A percentile compares a stretch with the other conserved stretches of the same genome.
Evolutionary conservation across 768 basidiomycete genomes (phyloP).

Genomic region (Pleurotus giganteus): DNA sequence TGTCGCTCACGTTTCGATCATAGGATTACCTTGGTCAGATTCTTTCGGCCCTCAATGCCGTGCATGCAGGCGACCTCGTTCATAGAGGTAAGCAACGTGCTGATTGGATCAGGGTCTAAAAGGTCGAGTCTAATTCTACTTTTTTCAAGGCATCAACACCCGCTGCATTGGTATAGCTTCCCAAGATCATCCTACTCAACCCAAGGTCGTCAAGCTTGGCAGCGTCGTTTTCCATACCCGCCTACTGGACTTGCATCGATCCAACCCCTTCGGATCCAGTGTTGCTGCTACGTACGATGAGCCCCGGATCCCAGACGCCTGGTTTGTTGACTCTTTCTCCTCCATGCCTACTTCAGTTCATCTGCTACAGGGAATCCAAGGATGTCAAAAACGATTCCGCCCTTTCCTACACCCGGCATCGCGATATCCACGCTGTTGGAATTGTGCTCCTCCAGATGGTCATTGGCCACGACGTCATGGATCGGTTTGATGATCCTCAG

Average conservation of each 20-base stretch:
- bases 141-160: conserved; percentile 48
- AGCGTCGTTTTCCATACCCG: conserved; percentile 70
- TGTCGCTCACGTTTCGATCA: neutral
- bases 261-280: conserved; percentile 68
- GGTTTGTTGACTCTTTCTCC: conserved; percentile 17
- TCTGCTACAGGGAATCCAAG: conserved; percentile 68
- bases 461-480: conserved; percentile 67
- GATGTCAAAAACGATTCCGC: conserved; percentile 80
- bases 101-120: too few relatives aligned
- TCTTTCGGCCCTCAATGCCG: conserved; percentile 61
- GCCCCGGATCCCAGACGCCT: conserved; percentile 46
- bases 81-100: conserved; percentile 56
- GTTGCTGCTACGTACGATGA: conserved; percentile 29
- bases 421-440: conserved; percentile 83
- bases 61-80: conserved; percentile 64
- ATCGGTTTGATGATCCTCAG: conserved; percentile 51
- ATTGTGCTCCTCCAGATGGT: conserved; percentile 85
- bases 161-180: conserved; percentile 61
- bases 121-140: conserved; percentile 7
- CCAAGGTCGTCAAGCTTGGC: conserved; percentile 72
- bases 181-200: conserved; percentile 45
- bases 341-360: conserved; percentile 5
- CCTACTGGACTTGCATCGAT: conserved; percentile 78
- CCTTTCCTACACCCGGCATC: conserved; percentile 65
- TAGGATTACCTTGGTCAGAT: conserved; percentile 80